Evolutionary conservation across 2,329 filamentous ascomycete species (phyloP).

Genomic region (Claviceps spartinae): DNA sequence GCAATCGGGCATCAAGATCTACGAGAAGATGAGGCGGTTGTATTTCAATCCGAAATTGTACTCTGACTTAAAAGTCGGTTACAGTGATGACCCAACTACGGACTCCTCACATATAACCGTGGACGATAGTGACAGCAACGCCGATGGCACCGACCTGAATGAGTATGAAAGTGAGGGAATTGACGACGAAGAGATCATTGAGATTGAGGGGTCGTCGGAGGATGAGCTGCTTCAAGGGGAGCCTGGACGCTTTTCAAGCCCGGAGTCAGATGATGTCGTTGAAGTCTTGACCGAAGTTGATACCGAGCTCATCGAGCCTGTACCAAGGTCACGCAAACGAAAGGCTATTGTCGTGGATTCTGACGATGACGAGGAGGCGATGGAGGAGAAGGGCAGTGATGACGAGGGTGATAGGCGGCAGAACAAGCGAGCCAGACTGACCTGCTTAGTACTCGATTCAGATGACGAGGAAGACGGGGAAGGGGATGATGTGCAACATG

Average conservation of each 20-base stretch:
- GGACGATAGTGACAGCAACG: constrained; percentile 1
- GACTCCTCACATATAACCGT: background rate
- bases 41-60: background rate
- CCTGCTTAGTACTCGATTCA: background rate
- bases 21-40: constrained; percentile 7
- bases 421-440: background rate
- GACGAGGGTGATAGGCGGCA: constrained; percentile 7
- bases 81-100: constrained; percentile 2
- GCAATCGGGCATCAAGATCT: constrained; percentile 8
- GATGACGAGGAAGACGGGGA: constrained; percentile 1
- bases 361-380: constrained; percentile 12
- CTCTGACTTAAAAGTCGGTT: constrained; percentile 1
- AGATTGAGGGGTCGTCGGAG: constrained; percentile 10
- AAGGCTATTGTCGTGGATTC: constrained; percentile 17
- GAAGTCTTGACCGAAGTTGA: constrained; percentile 1
- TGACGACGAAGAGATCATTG: constrained; percentile 20
- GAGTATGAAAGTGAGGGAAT: constrained; percentile 28
- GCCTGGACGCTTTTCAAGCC: constrained; percentile 3
- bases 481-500: background rate
- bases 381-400: constrained; percentile 13
- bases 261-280: constrained; percentile 3
- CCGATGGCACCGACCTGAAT: constrained; percentile 10
- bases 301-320: constrained; percentile 2
- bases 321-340: constrained; percentile 13
- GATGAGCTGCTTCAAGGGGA: constrained; percentile 5